Conservation (phyloP, 345 rosid genomes). For the Dipteronia sinensis region DNA sequence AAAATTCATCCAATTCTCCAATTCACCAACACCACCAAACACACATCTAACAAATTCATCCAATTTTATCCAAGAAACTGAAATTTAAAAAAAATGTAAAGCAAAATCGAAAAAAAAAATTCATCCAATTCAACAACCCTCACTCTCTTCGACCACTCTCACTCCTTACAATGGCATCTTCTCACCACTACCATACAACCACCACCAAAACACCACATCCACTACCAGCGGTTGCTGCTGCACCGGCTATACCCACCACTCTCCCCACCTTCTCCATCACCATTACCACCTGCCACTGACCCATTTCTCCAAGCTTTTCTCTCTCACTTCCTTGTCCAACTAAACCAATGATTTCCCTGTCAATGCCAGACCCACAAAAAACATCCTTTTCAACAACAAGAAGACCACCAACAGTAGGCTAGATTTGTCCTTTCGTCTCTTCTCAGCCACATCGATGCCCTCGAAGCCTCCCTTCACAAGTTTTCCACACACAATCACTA, state of each 20-base stretch:
- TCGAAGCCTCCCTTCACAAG: slow-evolving; percentile 47
- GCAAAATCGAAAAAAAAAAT: too few relatives aligned
- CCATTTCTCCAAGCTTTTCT: slow-evolving; percentile 54
- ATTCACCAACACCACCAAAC: too few relatives aligned
- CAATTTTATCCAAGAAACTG: too few relatives aligned
- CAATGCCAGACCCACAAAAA: slow-evolving; percentile 20
- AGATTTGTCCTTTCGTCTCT: slow-evolving; percentile 45
- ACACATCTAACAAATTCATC: too few relatives aligned
- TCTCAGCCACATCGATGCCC: slow-evolving; percentile 53
- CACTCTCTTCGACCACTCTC: background rate
- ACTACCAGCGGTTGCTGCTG: slow-evolving; percentile 32
- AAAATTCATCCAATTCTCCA: too few relatives aligned
- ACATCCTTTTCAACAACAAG: slow-evolving; percentile 15
- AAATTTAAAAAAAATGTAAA: too few relatives aligned
- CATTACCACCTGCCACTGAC: slow-evolving; percentile 38
- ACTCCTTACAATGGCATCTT: slow-evolving; percentile 52
- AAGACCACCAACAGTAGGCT: slow-evolving; percentile 29
- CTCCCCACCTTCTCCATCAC: slow-evolving; percentile 28
- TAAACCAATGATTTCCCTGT: slow-evolving; percentile 25
- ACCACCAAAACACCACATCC: slow-evolving; percentile 32
- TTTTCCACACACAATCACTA: slow-evolving; percentile 28
- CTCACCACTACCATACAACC: slow-evolving; percentile 24
- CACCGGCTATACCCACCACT: slow-evolving; percentile 30
- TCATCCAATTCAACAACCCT: too few relatives aligned
- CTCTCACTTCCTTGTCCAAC: slow-evolving; percentile 47